Percentiles rank a stretch among this genome's conserved stretches.
Evolutionary conservation across 2,329 filamentous ascomycete species (phyloP).

Genomic region (Byssothecium circinans): DNA sequence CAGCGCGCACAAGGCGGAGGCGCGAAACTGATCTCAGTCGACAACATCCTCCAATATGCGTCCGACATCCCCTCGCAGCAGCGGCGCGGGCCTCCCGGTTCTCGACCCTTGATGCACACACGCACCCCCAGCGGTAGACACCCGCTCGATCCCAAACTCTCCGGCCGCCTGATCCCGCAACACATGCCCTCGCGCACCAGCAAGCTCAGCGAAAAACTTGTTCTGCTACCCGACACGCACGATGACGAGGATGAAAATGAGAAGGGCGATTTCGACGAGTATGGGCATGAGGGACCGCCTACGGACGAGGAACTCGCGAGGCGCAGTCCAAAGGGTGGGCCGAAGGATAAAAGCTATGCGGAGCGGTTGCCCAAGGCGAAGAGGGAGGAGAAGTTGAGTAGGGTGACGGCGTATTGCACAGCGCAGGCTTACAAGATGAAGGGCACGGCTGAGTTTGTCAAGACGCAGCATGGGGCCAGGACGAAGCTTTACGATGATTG

Average conservation of each 20-base stretch:
- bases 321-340: constrained; percentile 67
- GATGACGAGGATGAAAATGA: constrained; percentile 57
- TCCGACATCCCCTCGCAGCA: constrained; percentile 95
- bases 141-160: constrained; percentile 58
- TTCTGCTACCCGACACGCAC: constrained; percentile 80
- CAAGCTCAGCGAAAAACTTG: constrained; percentile 96
- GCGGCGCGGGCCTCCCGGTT: constrained; percentile 69
- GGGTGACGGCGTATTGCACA: constrained; percentile 94
- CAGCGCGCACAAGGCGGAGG: constrained; percentile 35
- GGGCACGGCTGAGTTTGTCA: constrained; percentile 83
- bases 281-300: constrained; percentile 62
- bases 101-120: constrained; percentile 51
- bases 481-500: constrained; percentile 99
- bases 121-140: constrained; percentile 54
- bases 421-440: constrained; percentile 91
- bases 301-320: constrained; percentile 66
- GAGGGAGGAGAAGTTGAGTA: constrained; percentile 81
- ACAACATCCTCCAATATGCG: constrained; percentile 91
- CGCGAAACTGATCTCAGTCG: constrained; percentile 80
- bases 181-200: constrained; percentile 82
- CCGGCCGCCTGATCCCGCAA: constrained; percentile 59
- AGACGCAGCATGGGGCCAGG: constrained; percentile 82
- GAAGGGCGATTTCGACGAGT: constrained; percentile 61
- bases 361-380: constrained; percentile 88
- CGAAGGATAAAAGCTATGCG: constrained; percentile 82